Conservation (phyloP, 2,329 filamentous ascomycete genomes). For the Pseudogymnoascus sp. region DNA sequence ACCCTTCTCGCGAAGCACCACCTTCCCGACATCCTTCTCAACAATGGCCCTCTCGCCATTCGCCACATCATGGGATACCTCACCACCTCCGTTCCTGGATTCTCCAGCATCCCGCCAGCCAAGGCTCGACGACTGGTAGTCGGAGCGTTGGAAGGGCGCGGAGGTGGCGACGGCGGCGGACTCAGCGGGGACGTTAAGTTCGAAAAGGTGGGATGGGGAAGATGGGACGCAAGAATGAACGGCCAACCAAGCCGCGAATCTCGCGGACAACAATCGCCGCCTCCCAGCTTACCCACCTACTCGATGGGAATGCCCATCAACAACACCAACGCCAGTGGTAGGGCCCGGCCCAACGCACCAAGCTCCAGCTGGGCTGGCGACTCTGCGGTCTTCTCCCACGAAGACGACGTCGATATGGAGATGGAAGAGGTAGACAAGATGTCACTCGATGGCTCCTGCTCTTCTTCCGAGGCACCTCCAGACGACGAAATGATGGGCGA, state of each 20-base stretch:
- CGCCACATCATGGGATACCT: constrained; percentile 92
- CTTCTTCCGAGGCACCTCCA: constrained; percentile 63
- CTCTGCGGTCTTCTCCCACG: constrained; percentile 69
- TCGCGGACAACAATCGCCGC: constrained; percentile 31
- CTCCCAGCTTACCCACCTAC: constrained; percentile 37
- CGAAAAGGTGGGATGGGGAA: constrained; percentile 94
- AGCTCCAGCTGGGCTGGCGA: constrained; percentile 60
- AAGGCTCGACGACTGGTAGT: constrained; percentile 89
- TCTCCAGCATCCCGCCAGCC: constrained; percentile 77
- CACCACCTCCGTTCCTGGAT: constrained; percentile 87
- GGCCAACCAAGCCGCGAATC: constrained; percentile 49
- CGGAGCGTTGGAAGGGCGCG: constrained; percentile 77
- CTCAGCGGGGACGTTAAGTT: constrained; percentile 69
- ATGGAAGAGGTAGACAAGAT: constrained; percentile 91
- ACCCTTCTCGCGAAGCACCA: constrained; percentile 81
- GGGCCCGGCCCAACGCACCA: constrained; percentile 43
- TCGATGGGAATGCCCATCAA: constrained; percentile 50
- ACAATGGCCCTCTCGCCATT: constrained; percentile 86
- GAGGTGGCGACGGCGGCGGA: constrained; percentile 49
- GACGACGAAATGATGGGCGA: constrained; percentile 63
- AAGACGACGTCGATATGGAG: constrained; percentile 59
- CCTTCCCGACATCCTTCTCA: constrained; percentile 81
- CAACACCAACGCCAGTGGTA: constrained; percentile 38
- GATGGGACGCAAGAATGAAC: constrained; percentile 79
- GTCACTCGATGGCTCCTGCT: constrained; percentile 73